These are phyloP conservation scores for Debaryomyces nepalensis DNA, from an alignment of 1,139 yeast species.

Conservation along the genomic window DNA sequence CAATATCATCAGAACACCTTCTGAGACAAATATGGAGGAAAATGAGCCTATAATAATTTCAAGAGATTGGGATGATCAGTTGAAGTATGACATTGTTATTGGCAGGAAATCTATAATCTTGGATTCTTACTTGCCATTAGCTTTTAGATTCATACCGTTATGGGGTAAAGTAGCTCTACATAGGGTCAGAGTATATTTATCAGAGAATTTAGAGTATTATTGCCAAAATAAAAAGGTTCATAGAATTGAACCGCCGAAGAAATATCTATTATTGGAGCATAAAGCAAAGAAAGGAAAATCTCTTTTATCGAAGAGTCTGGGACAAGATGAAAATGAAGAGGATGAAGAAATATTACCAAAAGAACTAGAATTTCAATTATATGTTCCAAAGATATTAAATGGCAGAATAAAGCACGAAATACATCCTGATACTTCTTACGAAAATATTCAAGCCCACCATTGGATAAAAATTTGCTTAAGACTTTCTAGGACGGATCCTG, in stretches of 20 bases:
- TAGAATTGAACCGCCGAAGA: constrained; percentile 85
- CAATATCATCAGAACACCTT: constrained; percentile 71
- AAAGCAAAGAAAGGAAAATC: constrained; percentile 62
- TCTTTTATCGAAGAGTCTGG: constrained; percentile 34
- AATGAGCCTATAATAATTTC: constrained; percentile 91
- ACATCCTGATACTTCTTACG: constrained; percentile 83
- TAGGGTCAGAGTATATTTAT: constrained; percentile 78
- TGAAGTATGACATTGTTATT: constrained; percentile 85
- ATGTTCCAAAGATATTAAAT: constrained; percentile 67
- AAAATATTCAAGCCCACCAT: constrained; percentile 82
- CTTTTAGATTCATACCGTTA: constrained; percentile 81
- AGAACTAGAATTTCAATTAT: constrained; percentile 84
- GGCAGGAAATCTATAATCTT: constrained; percentile 87
- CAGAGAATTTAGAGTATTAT: constrained; percentile 89
- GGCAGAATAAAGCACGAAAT: constrained; percentile 49
- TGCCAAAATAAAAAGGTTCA: constrained; percentile 87
- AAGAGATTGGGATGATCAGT: constrained; percentile 91
- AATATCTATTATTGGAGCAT: constrained; percentile 79
- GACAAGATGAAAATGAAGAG: constrained; percentile 26
- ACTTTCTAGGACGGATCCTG: constrained; percentile 65
- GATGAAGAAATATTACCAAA: constrained; percentile 50
- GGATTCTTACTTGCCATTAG: constrained; percentile 81
- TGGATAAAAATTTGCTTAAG: constrained; percentile 91
- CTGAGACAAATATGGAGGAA: constrained; percentile 80
- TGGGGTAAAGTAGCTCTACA: constrained; percentile 84